Base-by-base conservation (phyloP, 768 basidiomycete genomes). In the Rhizopogon roseolus region DNA sequence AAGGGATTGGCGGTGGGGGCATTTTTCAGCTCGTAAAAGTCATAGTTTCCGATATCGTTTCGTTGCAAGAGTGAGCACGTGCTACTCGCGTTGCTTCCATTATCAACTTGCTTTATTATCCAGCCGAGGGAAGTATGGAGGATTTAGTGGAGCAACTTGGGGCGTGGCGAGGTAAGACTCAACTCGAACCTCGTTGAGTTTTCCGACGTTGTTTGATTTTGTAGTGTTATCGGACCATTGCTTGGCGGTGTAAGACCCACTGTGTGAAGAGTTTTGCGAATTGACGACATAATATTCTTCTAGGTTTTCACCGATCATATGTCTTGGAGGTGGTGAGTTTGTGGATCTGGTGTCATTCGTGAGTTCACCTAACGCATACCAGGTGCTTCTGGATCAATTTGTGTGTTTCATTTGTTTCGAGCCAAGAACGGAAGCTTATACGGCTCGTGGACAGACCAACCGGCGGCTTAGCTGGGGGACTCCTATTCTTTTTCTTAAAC, bases 1-100 rank as follows among this genome's bases (percentile, higher is more conserved):
- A 78, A 60, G 76, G 76, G 38, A 64, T 77, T 16, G 75, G 76
- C 17, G 76, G 70, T 4, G 73, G 74, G 1, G 75, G 69, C 9
- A 72, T 72, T 42, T 51, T 65, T 8, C 71, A 74, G 55, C 49
- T 73, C 53, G 62, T 68, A 0, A 66, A 73, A 52, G 73, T 73
- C 42, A 70, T 65, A 13, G 64, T 73, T 36, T 63, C 71, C 16
- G 78, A 79, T 54, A 75, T 79, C 37, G 63, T 71, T 11, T 50
- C 64, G 10, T 57, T 72, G 28, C 51, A 61, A 39, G 68, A 72
- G 71, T 73, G 43, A 59, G 67, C 57, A 19, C 16, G 3, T 6
- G 16, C 8, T 22, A 13, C 4, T 17, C 3, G 5, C 16, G 52
- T 28, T n/a, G 11, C 7, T 25, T 37, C 38, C 16, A 8, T 41